These are phyloP conservation scores for Chimonanthus salicifolius DNA, from an alignment of 164 flowering plant species.

Conservation along the genomic window DNA sequence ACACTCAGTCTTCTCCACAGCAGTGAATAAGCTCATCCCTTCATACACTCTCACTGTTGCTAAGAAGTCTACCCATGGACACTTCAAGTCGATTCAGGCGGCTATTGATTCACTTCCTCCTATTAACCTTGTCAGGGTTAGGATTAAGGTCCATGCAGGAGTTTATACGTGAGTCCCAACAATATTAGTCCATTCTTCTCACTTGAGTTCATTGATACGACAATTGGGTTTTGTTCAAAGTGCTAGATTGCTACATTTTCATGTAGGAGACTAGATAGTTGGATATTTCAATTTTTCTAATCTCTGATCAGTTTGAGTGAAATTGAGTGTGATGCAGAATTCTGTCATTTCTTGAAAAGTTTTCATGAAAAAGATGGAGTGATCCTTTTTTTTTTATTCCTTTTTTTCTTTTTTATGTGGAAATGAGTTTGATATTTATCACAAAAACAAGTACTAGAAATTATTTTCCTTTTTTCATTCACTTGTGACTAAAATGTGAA, in stretches of 20 bases:
- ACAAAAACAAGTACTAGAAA: neutral
- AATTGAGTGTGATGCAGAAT: neutral
- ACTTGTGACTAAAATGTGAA: neutral
- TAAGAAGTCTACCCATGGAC: constrained; percentile 60
- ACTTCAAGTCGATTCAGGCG: constrained; percentile 74
- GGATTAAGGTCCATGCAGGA: constrained; percentile 84
- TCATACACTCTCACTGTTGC: constrained; percentile 59
- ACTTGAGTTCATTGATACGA: neutral
- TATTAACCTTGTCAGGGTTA: constrained; percentile 73
- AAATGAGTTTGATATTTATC: neutral
- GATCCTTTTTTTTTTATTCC: too few species aligned
- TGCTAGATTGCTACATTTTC: neutral
- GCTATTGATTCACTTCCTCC: constrained; percentile 91
- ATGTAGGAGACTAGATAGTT: neutral
- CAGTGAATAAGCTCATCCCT: constrained; percentile 76
- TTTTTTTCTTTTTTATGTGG: neutral
- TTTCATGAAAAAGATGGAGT: too few species aligned
- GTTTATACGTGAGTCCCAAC: constrained; percentile 67
- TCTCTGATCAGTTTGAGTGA: neutral
- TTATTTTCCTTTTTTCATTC: neutral
- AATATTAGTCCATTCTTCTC: neutral
- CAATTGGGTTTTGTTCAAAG: neutral
- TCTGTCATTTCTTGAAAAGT: too few species aligned
- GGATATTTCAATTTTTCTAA: neutral
- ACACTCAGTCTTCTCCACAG: constrained; percentile 65